phyloP scores from a whole-genome alignment of 2,329 filamentous ascomycete genomes.

The Davidsoniella australis region DNA sequence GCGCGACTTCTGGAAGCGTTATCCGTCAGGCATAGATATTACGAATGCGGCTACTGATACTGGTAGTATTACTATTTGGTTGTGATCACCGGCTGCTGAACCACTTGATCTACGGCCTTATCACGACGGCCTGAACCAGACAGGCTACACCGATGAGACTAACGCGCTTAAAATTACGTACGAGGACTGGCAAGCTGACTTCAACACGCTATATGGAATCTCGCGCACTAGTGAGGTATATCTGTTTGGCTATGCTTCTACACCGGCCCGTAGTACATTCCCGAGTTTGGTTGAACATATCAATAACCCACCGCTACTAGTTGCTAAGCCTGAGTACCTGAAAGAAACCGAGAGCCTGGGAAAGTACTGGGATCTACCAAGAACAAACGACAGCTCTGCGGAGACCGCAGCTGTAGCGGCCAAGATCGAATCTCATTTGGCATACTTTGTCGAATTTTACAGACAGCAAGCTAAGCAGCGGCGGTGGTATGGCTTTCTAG shows the following conservation, averaged over 20 bases:
- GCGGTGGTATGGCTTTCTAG: conserved; percentile 46
- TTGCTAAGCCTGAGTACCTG: conserved; percentile 31
- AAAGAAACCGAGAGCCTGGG: conserved; percentile 35
- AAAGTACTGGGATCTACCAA: conserved; percentile 33
- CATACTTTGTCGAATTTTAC: conserved; percentile 40
- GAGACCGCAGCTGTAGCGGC: conserved; percentile 16
- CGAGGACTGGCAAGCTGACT: conserved; percentile 40
- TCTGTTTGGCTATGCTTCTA: conserved; percentile 33
- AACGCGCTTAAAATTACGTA: conserved; percentile 47
- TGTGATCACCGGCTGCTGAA: conserved; percentile 38
- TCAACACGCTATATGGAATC: conserved; percentile 39
- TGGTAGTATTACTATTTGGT: conserved; percentile 39
- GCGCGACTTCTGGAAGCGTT: conserved; percentile 46
- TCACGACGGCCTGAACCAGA: conserved; percentile 38
- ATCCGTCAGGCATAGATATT: conserved; percentile 40
- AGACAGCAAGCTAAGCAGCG: conserved; percentile 36
- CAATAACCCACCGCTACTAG: conserved; percentile 34
- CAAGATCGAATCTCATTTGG: conserved; percentile 33
- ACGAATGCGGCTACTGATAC: conserved; percentile 29
- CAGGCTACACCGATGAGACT: conserved; percentile 38
- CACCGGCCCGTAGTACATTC: conserved; percentile 31
- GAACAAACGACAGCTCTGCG: conserved; percentile 15
- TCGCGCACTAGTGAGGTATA: conserved; percentile 40
- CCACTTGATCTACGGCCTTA: conserved; percentile 40
- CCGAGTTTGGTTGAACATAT: conserved; percentile 26